Percentiles rank a stretch among this genome's conserved stretches.
phyloP scores from a whole-genome alignment of 106 monocot genomes.

The Phalaenopsis aphrodite region DNA sequence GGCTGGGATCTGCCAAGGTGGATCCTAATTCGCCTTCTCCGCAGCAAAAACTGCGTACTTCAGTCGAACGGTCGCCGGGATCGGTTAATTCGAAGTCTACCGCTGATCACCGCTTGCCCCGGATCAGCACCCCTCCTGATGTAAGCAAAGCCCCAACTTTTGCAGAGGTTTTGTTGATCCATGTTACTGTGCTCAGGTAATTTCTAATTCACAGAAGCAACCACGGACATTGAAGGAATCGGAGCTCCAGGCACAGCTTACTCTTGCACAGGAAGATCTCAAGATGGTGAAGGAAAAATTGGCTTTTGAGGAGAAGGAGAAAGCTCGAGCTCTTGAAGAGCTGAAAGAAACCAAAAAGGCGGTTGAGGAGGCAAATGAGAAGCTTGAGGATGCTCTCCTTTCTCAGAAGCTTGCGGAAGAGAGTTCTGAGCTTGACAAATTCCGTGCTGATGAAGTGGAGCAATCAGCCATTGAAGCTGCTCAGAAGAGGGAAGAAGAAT shows the following conservation, averaged over 20 bases:
- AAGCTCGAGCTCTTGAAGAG: conserved; percentile 37
- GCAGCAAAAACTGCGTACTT: not conserved
- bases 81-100: conserved; percentile 22
- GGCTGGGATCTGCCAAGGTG: conserved; percentile 5
- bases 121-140: conserved; percentile 20
- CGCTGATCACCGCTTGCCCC: conserved; percentile 15
- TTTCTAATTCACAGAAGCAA: conserved; percentile 20
- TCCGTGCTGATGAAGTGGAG: conserved; percentile 74
- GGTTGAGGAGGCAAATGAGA: conserved; percentile 44
- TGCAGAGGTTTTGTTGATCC: not conserved
- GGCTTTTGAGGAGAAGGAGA: conserved; percentile 44
- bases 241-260: conserved; percentile 44
- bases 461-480: conserved; percentile 54
- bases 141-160: conserved; percentile 12
- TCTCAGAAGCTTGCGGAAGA: conserved; percentile 66
- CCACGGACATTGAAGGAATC: conserved; percentile 20
- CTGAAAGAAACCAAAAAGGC: conserved; percentile 43
- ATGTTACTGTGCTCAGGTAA: not conserved
- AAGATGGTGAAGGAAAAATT: conserved; percentile 75
- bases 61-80: not conserved
- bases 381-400: conserved; percentile 66
- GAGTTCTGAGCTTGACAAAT: conserved; percentile 63
- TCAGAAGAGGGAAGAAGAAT: conserved; percentile 46
- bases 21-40: conserved; percentile 4
- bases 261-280: conserved; percentile 48